Conservation (phyloP, 371 early-diverging fungal species). For the Fennellomyces sp. region DNA sequence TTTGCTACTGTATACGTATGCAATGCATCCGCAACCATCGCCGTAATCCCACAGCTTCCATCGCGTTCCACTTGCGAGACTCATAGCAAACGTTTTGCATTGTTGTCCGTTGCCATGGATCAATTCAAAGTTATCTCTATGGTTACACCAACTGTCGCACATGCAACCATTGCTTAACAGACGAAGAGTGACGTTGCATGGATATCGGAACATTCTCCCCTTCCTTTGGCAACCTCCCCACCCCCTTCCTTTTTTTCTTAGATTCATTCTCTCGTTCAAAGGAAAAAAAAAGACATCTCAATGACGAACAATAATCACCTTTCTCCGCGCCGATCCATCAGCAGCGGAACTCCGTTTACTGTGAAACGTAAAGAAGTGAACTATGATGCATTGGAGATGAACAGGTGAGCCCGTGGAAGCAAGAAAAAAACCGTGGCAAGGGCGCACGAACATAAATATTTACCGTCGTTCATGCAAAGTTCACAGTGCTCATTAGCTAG, state of each 20-base stretch:
- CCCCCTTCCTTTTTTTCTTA: neutral
- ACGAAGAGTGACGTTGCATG: neutral
- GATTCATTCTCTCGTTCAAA: no score
- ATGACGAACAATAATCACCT: neutral
- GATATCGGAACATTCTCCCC: no score
- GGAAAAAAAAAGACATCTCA: neutral
- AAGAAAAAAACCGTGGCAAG: neutral
- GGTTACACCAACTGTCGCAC: neutral
- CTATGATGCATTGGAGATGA: conserved; percentile 27
- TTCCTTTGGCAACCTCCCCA: neutral
- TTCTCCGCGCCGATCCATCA: conserved; percentile 9
- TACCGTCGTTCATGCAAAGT: conserved; percentile 6
- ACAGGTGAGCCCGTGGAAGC: conserved; percentile 10
- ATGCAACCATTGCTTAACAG: neutral
- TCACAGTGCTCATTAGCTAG: conserved; percentile 16
- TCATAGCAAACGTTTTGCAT: no score
- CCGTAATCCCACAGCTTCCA: no score
- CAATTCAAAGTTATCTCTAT: neutral
- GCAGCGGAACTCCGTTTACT: conserved; percentile 7
- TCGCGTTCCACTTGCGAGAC: no score
- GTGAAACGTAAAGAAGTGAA: conserved; percentile 43
- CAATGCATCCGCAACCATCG: no score
- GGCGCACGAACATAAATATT: conserved; percentile 8
- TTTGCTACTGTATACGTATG: no score
- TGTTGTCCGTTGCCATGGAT: neutral